phyloP scores from a whole-genome alignment of 306 rosid species.

The Pterocarpus santalinus region DNA sequence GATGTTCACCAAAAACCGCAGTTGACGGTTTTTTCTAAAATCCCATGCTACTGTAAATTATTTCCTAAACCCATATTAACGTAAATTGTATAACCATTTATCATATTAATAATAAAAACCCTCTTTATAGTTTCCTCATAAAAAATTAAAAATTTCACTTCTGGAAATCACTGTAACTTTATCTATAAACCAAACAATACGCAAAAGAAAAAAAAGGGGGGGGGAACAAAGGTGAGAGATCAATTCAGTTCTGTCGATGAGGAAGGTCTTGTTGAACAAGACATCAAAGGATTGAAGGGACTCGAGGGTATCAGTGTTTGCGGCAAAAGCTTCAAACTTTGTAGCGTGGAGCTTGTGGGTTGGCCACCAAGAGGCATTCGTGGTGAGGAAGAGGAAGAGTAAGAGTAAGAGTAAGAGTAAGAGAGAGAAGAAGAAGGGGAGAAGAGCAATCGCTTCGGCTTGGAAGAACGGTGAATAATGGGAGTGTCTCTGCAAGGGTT shows the following conservation, averaged over 20 bases:
- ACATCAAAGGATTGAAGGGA: conserved; percentile 56
- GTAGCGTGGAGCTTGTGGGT: conserved; percentile 46
- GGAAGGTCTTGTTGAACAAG: conserved; percentile 61
- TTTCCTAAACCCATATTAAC: too few species aligned
- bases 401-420: neutral
- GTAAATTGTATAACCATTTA: too few species aligned
- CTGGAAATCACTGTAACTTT: conserved; percentile 16
- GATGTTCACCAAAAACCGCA: too few species aligned
- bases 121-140: neutral
- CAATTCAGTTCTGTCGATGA: conserved; percentile 60
- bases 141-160: neutral
- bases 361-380: conserved; percentile 44
- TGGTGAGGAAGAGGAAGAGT: neutral
- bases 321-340: conserved; percentile 52
- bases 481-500: conserved; percentile 39
- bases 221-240: conserved; percentile 46
- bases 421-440: conserved; percentile 40
- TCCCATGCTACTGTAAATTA: too few species aligned
- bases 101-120: too few species aligned
- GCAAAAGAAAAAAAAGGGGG: neutral
- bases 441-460: conserved; percentile 44
- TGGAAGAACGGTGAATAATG: conserved; percentile 19
- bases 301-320: conserved; percentile 55
- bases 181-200: neutral
- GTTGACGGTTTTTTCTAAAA: too few species aligned